Evolutionary conservation across 345 rosid species (phyloP).

Genomic region (Anastatica hierochuntica): DNA sequence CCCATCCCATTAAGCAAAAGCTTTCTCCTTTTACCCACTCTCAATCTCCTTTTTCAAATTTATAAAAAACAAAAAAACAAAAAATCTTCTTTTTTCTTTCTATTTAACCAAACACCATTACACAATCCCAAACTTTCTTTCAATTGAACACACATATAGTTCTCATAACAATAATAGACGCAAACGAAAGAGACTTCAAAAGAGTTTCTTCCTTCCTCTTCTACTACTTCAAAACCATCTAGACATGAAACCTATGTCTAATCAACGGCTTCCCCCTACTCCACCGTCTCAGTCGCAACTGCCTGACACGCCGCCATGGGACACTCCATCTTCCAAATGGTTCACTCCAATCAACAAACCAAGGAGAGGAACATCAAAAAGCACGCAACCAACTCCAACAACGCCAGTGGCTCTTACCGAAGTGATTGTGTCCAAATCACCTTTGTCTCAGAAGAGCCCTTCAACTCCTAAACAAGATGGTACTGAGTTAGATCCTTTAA

Average conservation of each 20-base stretch:
- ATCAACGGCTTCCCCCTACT: constrained; percentile 23
- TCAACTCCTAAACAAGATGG: background rate
- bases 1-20: constrained; percentile 31
- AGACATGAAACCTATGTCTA: constrained; percentile 25
- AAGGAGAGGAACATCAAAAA: constrained; percentile 29
- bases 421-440: constrained; percentile 37
- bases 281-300: constrained; percentile 12
- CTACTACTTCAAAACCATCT: constrained; percentile 11
- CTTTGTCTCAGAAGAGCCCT: constrained; percentile 11
- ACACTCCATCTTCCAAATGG: constrained; percentile 23
- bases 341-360: constrained; percentile 26
- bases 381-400: constrained; percentile 16
- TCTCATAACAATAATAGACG: constrained; percentile 2
- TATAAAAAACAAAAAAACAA: too few species aligned
- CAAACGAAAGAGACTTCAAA: background rate
- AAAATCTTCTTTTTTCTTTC: constrained; percentile 33
- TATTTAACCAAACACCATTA: constrained; percentile 26
- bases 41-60: background rate
- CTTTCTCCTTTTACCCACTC: constrained; percentile 21
- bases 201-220: constrained; percentile 7
- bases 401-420: constrained; percentile 29
- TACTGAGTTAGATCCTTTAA: constrained; percentile 11
- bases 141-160: constrained; percentile 20
- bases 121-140: constrained; percentile 25
- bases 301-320: constrained; percentile 32